Conservation (phyloP, 2,329 filamentous ascomycete genomes). For the Xylariales sp. region DNA sequence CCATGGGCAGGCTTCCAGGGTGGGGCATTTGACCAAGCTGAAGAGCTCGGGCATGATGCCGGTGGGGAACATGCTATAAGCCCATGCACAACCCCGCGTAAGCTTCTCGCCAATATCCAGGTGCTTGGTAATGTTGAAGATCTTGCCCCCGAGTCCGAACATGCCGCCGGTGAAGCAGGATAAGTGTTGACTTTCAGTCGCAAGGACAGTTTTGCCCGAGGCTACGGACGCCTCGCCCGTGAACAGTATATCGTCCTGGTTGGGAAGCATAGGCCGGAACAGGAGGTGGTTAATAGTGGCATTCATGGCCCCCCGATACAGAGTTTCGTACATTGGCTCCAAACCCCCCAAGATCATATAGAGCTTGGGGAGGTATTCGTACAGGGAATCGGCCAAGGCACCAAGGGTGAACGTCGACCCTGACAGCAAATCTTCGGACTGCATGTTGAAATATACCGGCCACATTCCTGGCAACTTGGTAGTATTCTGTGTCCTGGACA, state of each 20-base stretch:
- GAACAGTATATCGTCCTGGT: slow-evolving; percentile 59
- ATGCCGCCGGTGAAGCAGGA: slow-evolving; percentile 46
- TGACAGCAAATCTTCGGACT: slow-evolving; percentile 37
- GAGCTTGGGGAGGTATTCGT: slow-evolving; percentile 59
- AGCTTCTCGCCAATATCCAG: slow-evolving; percentile 42
- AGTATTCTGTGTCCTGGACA: slow-evolving; percentile 63
- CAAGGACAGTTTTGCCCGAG: slow-evolving; percentile 19
- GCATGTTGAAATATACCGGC: slow-evolving; percentile 61
- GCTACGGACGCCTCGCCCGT: slow-evolving; percentile 9
- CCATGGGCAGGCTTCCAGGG: slow-evolving; percentile 33
- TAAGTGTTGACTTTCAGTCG: slow-evolving; percentile 35
- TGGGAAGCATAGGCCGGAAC: slow-evolving; percentile 64
- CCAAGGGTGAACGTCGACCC: slow-evolving; percentile 46
- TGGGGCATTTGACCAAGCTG: slow-evolving; percentile 37
- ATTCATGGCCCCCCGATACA: slow-evolving; percentile 60
- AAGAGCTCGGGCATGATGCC: slow-evolving; percentile 59
- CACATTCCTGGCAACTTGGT: slow-evolving; percentile 75
- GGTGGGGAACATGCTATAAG: slow-evolving; percentile 47
- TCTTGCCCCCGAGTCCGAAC: slow-evolving; percentile 38
- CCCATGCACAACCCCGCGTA: slow-evolving; percentile 54
- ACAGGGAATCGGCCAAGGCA: slow-evolving; percentile 50
- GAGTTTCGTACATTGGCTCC: slow-evolving; percentile 51
- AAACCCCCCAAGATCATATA: slow-evolving; percentile 64
- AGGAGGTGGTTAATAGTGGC: slow-evolving; percentile 59
- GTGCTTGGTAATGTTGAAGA: slow-evolving; percentile 40